These are phyloP conservation scores for Glycyrrhiza uralensis DNA, from an alignment of 306 rosid species.

Conservation along the genomic window DNA sequence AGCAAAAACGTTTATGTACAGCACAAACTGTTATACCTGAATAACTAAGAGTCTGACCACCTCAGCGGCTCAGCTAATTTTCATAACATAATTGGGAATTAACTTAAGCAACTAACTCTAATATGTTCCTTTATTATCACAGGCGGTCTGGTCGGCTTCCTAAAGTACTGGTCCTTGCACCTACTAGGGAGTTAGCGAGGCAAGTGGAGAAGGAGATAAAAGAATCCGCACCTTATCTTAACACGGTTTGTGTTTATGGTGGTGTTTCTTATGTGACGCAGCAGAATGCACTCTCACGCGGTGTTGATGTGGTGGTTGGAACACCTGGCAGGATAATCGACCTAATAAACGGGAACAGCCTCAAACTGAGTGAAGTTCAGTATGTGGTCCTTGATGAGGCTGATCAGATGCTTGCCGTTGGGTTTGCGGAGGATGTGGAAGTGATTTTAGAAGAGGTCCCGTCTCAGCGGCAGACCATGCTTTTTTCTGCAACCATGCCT, in stretches of 20 bases:
- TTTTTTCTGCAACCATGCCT: conserved; percentile 98
- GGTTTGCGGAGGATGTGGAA: conserved; percentile 99
- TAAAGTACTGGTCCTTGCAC: conserved; percentile 75
- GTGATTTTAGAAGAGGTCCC: conserved; percentile 74
- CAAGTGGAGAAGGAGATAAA: conserved; percentile 97
- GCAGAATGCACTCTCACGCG: conserved; percentile 89
- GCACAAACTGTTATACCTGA: too few relatives aligned
- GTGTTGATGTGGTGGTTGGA: conserved; percentile 98
- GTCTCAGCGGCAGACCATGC: conserved; percentile 82
- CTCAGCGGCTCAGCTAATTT: too few relatives aligned
- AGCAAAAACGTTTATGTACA: too few relatives aligned
- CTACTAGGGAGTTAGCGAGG: conserved; percentile 93
- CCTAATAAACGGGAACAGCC: conserved; percentile 81
- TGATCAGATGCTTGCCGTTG: conserved; percentile 99
- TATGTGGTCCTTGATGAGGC: conserved; percentile 96
- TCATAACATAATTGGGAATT: too few relatives aligned
- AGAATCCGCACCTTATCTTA: conserved; percentile 84
- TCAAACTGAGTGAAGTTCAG: conserved; percentile 74
- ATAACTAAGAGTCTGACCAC: too few relatives aligned
- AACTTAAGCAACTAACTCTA: too few relatives aligned
- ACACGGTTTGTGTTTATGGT: conserved; percentile 87
- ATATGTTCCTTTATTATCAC: conserved; percentile 20
- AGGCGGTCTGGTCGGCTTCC: conserved; percentile 77
- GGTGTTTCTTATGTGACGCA: conserved; percentile 86
- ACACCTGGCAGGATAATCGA: conserved; percentile 96